Percentiles rank a stretch among this genome's conserved stretches.
phyloP scores from a whole-genome alignment of 2,329 filamentous ascomycete species.

The Ceratocystis alfenasii region DNA sequence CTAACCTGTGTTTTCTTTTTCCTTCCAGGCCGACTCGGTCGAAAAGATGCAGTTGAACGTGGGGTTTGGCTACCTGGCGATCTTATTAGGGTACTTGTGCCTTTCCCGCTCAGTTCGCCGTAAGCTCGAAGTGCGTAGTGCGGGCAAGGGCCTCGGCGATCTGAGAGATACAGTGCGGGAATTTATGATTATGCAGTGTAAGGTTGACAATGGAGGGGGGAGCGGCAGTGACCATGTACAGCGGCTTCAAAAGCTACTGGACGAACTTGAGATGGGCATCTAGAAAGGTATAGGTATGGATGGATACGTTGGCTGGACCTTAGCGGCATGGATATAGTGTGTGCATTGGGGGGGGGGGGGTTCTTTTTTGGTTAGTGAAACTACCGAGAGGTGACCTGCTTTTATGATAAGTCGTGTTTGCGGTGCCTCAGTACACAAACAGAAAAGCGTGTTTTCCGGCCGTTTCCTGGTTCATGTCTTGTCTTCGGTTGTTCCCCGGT shows the following conservation, averaged over 20 bases:
- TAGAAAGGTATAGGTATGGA: not conserved
- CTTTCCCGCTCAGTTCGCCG: conserved; percentile 39
- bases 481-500: too few species aligned
- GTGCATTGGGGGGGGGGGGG: not conserved
- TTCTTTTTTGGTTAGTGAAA: not conserved
- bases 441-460: not conserved
- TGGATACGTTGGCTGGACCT: not conserved
- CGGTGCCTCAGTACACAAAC: not conserved
- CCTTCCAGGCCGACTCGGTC: conserved; percentile 50
- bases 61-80: conserved; percentile 72
- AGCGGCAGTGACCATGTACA: conserved; percentile 28
- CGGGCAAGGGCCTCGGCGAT: conserved; percentile 35
- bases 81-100: conserved; percentile 72
- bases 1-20: not conserved
- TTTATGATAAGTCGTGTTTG: not conserved
- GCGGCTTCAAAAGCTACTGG: conserved; percentile 30
- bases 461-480: too few species aligned
- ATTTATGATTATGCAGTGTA: conserved; percentile 42
- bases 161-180: conserved; percentile 43
- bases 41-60: conserved; percentile 71
- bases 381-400: not conserved
- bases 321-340: not conserved
- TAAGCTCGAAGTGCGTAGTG: conserved; percentile 34
- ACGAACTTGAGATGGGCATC: conserved; percentile 27
- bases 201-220: conserved; percentile 35